Conservation (phyloP, 805 yeast genomes). For the Candida maris region DNA sequence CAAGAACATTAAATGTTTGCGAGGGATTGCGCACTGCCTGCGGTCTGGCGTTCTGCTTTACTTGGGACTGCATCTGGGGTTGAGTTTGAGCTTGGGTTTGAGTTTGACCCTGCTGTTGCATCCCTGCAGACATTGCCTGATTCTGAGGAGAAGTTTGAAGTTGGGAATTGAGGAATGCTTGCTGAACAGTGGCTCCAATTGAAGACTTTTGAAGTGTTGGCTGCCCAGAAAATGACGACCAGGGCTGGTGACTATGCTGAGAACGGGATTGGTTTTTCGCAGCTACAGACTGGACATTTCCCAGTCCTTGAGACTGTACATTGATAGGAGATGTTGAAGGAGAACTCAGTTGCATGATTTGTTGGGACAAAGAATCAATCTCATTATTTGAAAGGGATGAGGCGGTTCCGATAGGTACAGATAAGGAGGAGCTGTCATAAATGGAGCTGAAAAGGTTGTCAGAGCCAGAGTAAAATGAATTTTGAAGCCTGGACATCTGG, state of each 20-base stretch:
- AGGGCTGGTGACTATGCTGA: constrained; percentile 12
- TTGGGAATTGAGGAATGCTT: constrained; percentile 7
- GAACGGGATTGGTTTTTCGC: constrained; percentile 4
- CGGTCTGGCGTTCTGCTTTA: constrained; percentile 3
- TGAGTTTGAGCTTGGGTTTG: constrained; percentile 4
- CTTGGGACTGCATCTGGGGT: constrained; percentile 1
- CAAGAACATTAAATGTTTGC: constrained; percentile 8
- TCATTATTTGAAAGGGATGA: constrained; percentile 19
- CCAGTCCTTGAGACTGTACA: constrained; percentile 4
- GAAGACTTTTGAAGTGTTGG: constrained; percentile 6
- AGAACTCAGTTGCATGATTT: constrained; percentile 23
- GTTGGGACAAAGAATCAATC: constrained; percentile 27
- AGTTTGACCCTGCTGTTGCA: constrained; percentile 6
- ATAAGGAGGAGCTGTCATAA: constrained; percentile 9
- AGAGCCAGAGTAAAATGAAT: constrained; percentile 12
- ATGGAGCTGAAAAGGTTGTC: constrained; percentile 14
- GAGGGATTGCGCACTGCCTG: constrained; percentile 3
- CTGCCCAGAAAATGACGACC: constrained; percentile 18
- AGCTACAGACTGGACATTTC: constrained; percentile 1
- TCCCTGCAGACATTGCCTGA: constrained; percentile 1
- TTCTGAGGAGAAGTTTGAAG: constrained; percentile 1
- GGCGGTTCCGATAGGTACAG: constrained; percentile 9
- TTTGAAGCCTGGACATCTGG: constrained; percentile 9
- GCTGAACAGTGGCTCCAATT: constrained; percentile 9
- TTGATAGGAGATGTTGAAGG: constrained; percentile 9